Conservation (phyloP, 2,329 filamentous ascomycete genomes). For the Botrytis porri region DNA sequence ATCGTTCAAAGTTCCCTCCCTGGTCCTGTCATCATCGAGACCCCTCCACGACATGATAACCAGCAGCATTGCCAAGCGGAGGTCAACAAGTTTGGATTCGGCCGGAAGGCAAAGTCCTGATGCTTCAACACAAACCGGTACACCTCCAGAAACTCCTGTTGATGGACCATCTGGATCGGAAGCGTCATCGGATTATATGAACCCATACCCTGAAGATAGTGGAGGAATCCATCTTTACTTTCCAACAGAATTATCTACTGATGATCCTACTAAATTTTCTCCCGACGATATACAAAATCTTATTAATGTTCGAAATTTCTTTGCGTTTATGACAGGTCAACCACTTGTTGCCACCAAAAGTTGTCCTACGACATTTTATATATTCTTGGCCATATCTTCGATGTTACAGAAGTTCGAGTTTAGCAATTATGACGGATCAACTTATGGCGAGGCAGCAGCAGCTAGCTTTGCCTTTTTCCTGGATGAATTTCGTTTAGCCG, state of each 20-base stretch:
- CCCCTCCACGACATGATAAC: slow-evolving; percentile 19
- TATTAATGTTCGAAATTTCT: slow-evolving; percentile 60
- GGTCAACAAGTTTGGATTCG: slow-evolving; percentile 43
- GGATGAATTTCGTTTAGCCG: slow-evolving; percentile 71
- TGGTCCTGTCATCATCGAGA: slow-evolving; percentile 19
- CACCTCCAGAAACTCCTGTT: slow-evolving; percentile 40
- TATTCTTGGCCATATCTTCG: slow-evolving; percentile 52
- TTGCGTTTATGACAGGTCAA: slow-evolving; percentile 63
- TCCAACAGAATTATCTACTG: slow-evolving; percentile 38
- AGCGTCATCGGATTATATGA: slow-evolving; percentile 28
- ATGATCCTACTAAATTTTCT: slow-evolving; percentile 36
- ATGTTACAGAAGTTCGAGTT: slow-evolving; percentile 58
- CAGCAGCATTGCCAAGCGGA: slow-evolving; percentile 26
- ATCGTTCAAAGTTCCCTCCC: slow-evolving; percentile 54
- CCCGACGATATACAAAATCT: slow-evolving; percentile 53
- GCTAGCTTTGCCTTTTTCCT: slow-evolving; percentile 72
- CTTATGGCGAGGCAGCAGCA: slow-evolving; percentile 58
- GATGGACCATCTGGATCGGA: slow-evolving; percentile 22
- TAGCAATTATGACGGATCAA: slow-evolving; percentile 53
- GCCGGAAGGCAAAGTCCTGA: slow-evolving; percentile 40
- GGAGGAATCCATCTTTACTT: slow-evolving; percentile 52
- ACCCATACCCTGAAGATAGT: slow-evolving; percentile 40
- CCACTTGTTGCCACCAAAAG: slow-evolving; percentile 57
- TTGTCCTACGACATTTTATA: slow-evolving; percentile 51
- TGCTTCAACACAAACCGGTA: slow-evolving; percentile 34